Evolutionary conservation across 2,329 filamentous ascomycete species (phyloP).

Genomic region (Hypomyces perniciosus): DNA sequence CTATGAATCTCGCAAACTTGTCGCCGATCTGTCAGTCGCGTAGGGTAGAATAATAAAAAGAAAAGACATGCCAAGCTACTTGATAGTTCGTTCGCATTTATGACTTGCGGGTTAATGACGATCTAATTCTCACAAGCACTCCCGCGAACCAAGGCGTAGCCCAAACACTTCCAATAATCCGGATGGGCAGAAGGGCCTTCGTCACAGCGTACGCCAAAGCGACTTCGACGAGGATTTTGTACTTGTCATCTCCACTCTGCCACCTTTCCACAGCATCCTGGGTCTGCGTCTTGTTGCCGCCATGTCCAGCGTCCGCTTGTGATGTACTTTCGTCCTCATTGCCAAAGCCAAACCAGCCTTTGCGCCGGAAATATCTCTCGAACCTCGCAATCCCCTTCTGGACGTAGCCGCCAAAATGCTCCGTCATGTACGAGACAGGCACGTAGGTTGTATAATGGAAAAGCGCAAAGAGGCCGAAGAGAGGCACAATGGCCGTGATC

Average conservation of each 20-base stretch:
- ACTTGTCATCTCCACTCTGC: constrained; percentile 38
- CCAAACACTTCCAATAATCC: constrained; percentile 76
- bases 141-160: constrained; percentile 88
- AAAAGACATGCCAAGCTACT: constrained; percentile 15
- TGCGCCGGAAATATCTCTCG: constrained; percentile 68
- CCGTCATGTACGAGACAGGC: constrained; percentile 50
- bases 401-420: constrained; percentile 45
- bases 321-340: constrained; percentile 21
- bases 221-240: constrained; percentile 59
- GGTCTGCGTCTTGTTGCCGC: constrained; percentile 13
- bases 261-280: constrained; percentile 30
- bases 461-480: constrained; percentile 64
- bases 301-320: constrained; percentile 16
- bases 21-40: constrained; percentile 10
- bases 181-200: constrained; percentile 72
- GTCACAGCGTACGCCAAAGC: constrained; percentile 88
- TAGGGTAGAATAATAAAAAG: constrained; percentile 18
- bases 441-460: constrained; percentile 79
- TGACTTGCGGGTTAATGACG: constrained; percentile 24
- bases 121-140: constrained; percentile 42
- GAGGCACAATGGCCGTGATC: constrained; percentile 75
- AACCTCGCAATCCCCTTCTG: constrained; percentile 65
- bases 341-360: constrained; percentile 71
- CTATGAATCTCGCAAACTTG: not conserved
- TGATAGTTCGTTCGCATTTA: constrained; percentile 10